A percentile compares a stretch with the other conserved stretches of the same genome.
These are phyloP conservation scores for Talaromyces piceae DNA, from an alignment of 2,329 filamentous ascomycete species.

Conservation along the genomic window DNA sequence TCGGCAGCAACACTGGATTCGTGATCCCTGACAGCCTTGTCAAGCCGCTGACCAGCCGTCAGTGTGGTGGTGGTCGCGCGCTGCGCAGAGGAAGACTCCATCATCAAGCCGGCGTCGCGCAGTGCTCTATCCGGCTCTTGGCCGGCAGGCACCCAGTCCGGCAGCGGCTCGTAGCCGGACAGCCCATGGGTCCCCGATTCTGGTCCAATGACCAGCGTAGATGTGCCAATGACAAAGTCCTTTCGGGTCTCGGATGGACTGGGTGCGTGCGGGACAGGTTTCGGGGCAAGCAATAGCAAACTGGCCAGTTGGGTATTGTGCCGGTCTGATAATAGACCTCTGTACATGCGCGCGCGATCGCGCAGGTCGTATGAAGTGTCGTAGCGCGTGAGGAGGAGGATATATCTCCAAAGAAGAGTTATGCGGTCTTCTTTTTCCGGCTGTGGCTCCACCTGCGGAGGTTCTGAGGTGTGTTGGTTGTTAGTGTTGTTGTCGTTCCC, in stretches of 20 bases:
- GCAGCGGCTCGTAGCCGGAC: conserved; percentile 69
- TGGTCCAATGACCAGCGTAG: conserved; percentile 75
- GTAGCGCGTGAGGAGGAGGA: conserved; percentile 77
- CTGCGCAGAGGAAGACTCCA: conserved; percentile 13
- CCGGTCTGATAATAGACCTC: conserved; percentile 70
- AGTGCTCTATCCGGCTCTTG: conserved; percentile 70
- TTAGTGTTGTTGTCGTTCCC: conserved; percentile 14
- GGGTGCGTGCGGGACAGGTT: conserved; percentile 83
- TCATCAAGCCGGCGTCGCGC: conserved; percentile 51
- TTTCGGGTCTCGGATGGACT: conserved; percentile 80
- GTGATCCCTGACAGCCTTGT: conserved; percentile 38
- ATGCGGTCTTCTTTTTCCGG: conserved; percentile 55
- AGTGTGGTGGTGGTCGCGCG: conserved; percentile 15
- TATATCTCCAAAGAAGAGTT: conserved; percentile 73
- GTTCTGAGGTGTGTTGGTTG: conserved; percentile 17
- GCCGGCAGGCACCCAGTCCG: conserved; percentile 76
- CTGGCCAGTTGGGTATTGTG: conserved; percentile 73
- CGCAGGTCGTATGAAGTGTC: conserved; percentile 93
- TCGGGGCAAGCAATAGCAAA: conserved; percentile 83
- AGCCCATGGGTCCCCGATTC: conserved; percentile 67
- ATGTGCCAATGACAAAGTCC: conserved; percentile 70
- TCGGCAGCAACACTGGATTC: conserved; percentile 21
- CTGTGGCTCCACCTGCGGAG: conserved; percentile 21
- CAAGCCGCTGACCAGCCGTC: conserved; percentile 38
- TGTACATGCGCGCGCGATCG: conserved; percentile 83